Base-by-base conservation (phyloP, 371 early-diverging fungal genomes). In the Entomophthora muscae region DNA sequence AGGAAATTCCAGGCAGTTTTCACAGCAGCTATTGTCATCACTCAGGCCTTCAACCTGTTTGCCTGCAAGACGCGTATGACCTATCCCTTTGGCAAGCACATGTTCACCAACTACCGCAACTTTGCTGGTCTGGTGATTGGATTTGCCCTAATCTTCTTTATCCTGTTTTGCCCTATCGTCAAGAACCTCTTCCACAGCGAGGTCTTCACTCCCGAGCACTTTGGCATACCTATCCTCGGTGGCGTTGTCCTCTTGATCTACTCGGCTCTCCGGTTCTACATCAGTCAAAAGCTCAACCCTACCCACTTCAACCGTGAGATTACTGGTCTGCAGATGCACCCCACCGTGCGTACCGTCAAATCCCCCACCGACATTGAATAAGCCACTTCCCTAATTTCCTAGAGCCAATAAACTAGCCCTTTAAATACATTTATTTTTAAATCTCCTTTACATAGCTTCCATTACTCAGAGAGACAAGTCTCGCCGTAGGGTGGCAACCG, bases 11-110 rank as follows among this genome's bases (percentile, higher is more conserved):
- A 91, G 68, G 83, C 90, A 0, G 76, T 80, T 30, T 89, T 82
- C 73, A 93, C 88, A 68, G 72, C 90, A 59, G 71, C 77, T 57
- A 75, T 97, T 24, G 78, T 92, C 82, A 78, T 91, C 65, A 74
- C 75, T 71, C 98, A 97, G 71, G 76, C 84, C 68, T 93, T 89
- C 79, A 97, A 95, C 75, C 69, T 91, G 76, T 92, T 95, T 70
- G 84, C 88, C 27, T 89, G 91, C 76, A 96, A 96, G 78, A 79
- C 84, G 33, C 75, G 83, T 12, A 76, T 83, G 65, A 73, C 80
- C 1, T 69, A 85, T 58, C 91, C 93, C 31, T 85, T 83, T 66
- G 89, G 92, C 26, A 68, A 66, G 57, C 85, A 83, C 73, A 86
- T 91, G 83, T 83, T 93, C 72, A 72, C 79, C 42, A 95, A 95